These are phyloP conservation scores for Calonectria multiphialidica DNA, from an alignment of 2,329 filamentous ascomycete species.

Conservation along the genomic window DNA sequence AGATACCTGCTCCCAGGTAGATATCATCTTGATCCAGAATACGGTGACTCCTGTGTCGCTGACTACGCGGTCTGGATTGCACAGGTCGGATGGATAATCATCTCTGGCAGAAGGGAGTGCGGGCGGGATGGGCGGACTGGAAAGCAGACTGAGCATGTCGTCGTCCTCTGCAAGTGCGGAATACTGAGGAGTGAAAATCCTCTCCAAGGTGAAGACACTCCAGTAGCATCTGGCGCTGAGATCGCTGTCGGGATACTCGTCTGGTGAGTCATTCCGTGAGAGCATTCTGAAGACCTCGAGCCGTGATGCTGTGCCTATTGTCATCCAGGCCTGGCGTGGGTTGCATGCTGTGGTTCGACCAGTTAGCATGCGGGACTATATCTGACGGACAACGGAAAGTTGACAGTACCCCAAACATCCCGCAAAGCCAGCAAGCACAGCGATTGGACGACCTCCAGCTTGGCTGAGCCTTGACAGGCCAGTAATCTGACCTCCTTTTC, in stretches of 20 bases:
- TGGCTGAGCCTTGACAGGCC: not conserved
- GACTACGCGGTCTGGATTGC: not conserved
- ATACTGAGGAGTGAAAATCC: not conserved
- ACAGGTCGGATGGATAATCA: not conserved
- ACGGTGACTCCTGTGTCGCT: not conserved
- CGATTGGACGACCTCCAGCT: not conserved
- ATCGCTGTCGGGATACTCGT: not conserved
- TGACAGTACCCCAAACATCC: not conserved
- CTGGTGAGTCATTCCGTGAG: not conserved
- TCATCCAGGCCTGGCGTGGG: not conserved
- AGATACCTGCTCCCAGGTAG: not conserved
- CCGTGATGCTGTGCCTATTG: not conserved
- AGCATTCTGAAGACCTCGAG: not conserved
- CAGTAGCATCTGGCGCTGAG: not conserved
- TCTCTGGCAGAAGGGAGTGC: not conserved
- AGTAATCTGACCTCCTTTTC: not conserved
- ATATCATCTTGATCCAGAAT: conserved; percentile 1
- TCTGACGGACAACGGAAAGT: not conserved
- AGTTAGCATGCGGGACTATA: not conserved
- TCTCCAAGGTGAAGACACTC: not conserved
- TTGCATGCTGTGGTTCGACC: not conserved
- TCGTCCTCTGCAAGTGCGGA: not conserved
- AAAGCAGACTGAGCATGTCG: not conserved
- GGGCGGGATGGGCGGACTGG: not conserved
- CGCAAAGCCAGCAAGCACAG: not conserved